Conservation (phyloP, 2,329 filamentous ascomycete species). For the Balansia obtecta region DNA sequence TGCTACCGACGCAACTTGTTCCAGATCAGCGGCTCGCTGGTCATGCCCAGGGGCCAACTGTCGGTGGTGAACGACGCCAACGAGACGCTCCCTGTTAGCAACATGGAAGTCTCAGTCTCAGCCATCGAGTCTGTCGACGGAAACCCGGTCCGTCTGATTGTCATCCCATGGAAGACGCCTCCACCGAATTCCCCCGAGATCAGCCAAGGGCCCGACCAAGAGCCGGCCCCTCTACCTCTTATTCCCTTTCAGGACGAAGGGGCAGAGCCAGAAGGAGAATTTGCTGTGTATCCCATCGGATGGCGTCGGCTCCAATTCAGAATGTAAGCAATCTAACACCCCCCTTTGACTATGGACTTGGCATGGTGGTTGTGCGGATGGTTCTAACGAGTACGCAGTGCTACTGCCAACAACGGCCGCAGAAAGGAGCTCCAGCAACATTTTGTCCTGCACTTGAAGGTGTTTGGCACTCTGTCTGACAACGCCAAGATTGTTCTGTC, state of each 20-base stretch:
- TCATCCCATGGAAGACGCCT: slow-evolving; percentile 95
- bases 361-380: slow-evolving; percentile 5
- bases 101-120: slow-evolving; percentile 77
- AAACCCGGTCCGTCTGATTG: slow-evolving; percentile 84
- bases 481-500: slow-evolving; percentile 72
- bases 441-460: slow-evolving; percentile 80
- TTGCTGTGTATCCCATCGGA: slow-evolving; percentile 80
- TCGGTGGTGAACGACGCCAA: slow-evolving; percentile 76
- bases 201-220: slow-evolving; percentile 58
- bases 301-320: slow-evolving; percentile 92
- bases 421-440: slow-evolving; percentile 94
- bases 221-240: slow-evolving; percentile 71
- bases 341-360: slow-evolving; percentile 22
- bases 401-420: slow-evolving; percentile 90
- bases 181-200: slow-evolving; percentile 64
- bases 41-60: slow-evolving; percentile 63
- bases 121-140: slow-evolving; percentile 93
- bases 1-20: slow-evolving; percentile 95
- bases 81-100: slow-evolving; percentile 69
- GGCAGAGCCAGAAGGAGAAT: slow-evolving; percentile 57
- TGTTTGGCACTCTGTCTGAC: slow-evolving; percentile 71
- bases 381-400: slow-evolving; percentile 32
- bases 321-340: slow-evolving; percentile 49
- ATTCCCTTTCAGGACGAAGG: slow-evolving; percentile 53
- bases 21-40: slow-evolving; percentile 84